Percentiles rank a stretch among this genome's conserved stretches.
Conservation (phyloP, 345 rosid genomes). For the Brassica nigra region DNA sequence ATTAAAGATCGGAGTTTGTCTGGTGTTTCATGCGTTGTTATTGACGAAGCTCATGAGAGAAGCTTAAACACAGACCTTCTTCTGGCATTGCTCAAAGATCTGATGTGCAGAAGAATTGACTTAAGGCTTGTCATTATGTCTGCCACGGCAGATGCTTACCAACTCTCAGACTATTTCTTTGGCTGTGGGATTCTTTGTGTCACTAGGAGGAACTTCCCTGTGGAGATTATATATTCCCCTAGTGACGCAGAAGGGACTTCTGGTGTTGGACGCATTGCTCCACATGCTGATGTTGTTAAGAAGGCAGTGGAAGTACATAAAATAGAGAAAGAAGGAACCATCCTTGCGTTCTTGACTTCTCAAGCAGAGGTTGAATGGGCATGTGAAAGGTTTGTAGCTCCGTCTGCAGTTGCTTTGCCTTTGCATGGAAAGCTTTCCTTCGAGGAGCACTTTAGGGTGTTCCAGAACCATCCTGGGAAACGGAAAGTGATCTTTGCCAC, state of each 20-base stretch:
- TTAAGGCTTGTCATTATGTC: conserved; percentile 89
- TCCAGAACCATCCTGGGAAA: conserved; percentile 59
- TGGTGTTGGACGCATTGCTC: conserved; percentile 47
- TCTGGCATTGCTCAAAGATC: conserved; percentile 66
- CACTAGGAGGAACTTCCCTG: conserved; percentile 76
- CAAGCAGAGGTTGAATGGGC: conserved; percentile 95
- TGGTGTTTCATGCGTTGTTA: conserved; percentile 73
- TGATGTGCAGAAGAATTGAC: conserved; percentile 57
- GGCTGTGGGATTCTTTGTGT: conserved; percentile 61
- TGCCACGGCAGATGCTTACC: conserved; percentile 85
- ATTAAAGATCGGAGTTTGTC: conserved; percentile 67
- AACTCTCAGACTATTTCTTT: conserved; percentile 72
- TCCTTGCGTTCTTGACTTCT: conserved; percentile 92
- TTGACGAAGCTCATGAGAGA: conserved; percentile 98
- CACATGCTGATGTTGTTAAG: conserved; percentile 68
- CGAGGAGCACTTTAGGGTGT: conserved; percentile 71
- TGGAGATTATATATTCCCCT: conserved; percentile 69
- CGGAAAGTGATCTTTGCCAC: conserved; percentile 92
- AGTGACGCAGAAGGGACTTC: conserved; percentile 42
- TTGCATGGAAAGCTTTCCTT: conserved; percentile 83
- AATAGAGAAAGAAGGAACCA: conserved; percentile 69
- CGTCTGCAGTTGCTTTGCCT: conserved; percentile 64
- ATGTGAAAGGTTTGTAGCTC: conserved; percentile 64
- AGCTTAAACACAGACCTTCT: conserved; percentile 92
- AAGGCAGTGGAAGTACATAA: conserved; percentile 58